These are phyloP conservation scores for Debaryomycetaceae sp. DNA, from an alignment of 1,139 yeast genomes.

Conservation along the genomic window DNA sequence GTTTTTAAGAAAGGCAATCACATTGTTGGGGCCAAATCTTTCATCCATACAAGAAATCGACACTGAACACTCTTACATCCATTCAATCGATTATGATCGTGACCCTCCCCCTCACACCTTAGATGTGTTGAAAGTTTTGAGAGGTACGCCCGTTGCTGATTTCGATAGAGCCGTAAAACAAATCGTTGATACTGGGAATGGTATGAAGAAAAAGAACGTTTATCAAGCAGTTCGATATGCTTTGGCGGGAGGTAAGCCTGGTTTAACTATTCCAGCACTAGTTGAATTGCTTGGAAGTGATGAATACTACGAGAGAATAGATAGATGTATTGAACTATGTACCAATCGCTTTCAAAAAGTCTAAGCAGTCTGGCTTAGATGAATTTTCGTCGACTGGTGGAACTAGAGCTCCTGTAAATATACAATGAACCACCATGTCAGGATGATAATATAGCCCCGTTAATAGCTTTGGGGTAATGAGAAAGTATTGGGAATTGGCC, in stretches of 20 bases:
- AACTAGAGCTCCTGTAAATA: conserved; percentile 61
- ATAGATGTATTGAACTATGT: conserved; percentile 5
- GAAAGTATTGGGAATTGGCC: conserved; percentile 69
- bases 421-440: conserved; percentile 84
- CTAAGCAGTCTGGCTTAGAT: conserved; percentile 26
- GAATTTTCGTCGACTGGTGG: conserved; percentile 18
- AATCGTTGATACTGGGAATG: conserved; percentile 11
- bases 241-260: conserved; percentile 69
- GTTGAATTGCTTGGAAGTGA: conserved; percentile 53
- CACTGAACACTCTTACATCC: conserved; percentile 46
- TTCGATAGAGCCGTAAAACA: conserved; percentile 11
- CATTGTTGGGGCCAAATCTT: conserved; percentile 37
- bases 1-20: conserved; percentile 23
- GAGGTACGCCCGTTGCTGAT: conserved; percentile 4
- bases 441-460: conserved; percentile 76
- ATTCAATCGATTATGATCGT: conserved; percentile 33
- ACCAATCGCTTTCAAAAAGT: conserved; percentile 17
- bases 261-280: conserved; percentile 62
- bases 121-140: conserved; percentile 9
- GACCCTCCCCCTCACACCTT: conserved; percentile 8
- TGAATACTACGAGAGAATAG: conserved; percentile 38
- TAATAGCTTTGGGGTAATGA: conserved; percentile 88
- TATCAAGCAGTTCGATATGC: conserved; percentile 68
- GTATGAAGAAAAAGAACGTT: conserved; percentile 42
- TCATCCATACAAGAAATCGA: conserved; percentile 47